Conservation (phyloP, 1,284 basidiomycete species). For the Filobasidium uniguttulatum region DNA sequence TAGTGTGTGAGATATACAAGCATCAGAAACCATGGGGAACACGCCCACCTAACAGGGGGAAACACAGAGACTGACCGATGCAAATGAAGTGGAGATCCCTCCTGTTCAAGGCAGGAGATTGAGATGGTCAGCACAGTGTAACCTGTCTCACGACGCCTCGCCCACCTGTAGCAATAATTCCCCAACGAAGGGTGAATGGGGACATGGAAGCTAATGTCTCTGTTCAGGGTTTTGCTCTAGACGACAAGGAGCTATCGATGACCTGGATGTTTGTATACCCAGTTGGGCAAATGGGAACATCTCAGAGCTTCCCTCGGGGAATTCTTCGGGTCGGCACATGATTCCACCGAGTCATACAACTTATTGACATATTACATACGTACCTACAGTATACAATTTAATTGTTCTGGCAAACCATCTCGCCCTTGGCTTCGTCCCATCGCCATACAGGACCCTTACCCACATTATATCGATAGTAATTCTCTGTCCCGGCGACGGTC, state of each 20-base stretch:
- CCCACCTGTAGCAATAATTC: constrained; percentile 37
- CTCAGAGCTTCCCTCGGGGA: too few relatives aligned
- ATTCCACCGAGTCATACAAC: too few relatives aligned
- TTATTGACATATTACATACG: too few relatives aligned
- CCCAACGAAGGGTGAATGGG: constrained; percentile 30
- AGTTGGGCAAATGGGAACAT: too few relatives aligned
- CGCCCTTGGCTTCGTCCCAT: constrained; percentile 20
- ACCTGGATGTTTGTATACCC: too few relatives aligned
- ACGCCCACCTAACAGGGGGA: neutral
- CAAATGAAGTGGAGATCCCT: constrained; percentile 27
- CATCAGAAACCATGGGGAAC: neutral
- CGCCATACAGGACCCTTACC: constrained; percentile 22
- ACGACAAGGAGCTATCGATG: too few relatives aligned
- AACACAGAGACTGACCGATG: constrained; percentile 18
- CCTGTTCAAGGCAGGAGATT: neutral
- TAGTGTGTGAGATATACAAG: neutral
- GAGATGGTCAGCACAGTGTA: neutral
- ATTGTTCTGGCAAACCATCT: too few relatives aligned
- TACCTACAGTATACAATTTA: too few relatives aligned
- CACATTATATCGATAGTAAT: constrained; percentile 29
- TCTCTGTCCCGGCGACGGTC: constrained; percentile 29
- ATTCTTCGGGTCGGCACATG: too few relatives aligned
- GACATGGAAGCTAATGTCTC: too few relatives aligned
- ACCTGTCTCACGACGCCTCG: neutral
- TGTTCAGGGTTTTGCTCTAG: too few relatives aligned